A percentile compares a stretch with the other conserved stretches of the same genome.
phyloP scores from a whole-genome alignment of 2,329 filamentous ascomycete genomes.

The Pseudopithomyces chartarum region DNA sequence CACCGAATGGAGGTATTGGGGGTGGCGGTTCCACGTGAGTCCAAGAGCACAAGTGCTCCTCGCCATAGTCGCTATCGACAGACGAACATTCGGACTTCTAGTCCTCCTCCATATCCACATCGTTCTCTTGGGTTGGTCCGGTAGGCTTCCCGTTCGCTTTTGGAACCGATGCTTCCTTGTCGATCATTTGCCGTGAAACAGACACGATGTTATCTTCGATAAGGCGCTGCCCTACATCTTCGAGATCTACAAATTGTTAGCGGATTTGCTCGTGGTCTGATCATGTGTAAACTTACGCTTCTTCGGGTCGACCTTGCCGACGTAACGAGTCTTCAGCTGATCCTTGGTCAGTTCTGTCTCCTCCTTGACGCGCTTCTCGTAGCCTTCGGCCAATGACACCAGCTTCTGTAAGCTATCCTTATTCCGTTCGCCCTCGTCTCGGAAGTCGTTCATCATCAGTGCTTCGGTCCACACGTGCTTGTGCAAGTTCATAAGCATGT shows the following conservation, averaged over 20 bases:
- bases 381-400: constrained; percentile 88
- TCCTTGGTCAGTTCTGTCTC: constrained; percentile 97
- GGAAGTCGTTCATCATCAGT: constrained; percentile 95
- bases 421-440: constrained; percentile 80
- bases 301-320: constrained; percentile 98
- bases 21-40: background rate
- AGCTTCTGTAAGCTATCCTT: constrained; percentile 85
- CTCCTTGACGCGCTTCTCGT: constrained; percentile 98
- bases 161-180: constrained; percentile 96
- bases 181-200: constrained; percentile 98
- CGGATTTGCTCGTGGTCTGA: background rate
- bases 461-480: constrained; percentile 99
- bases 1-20: background rate
- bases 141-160: constrained; percentile 37
- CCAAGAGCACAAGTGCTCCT: background rate
- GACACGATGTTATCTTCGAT: constrained; percentile 99
- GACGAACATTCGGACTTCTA: background rate
- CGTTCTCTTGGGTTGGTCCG: constrained; percentile 14
- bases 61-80: background rate
- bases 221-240: constrained; percentile 92
- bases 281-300: constrained; percentile 66
- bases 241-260: constrained; percentile 65
- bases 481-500: constrained; percentile 99
- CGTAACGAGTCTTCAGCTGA: constrained; percentile 97
- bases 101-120: constrained; percentile 6